phyloP scores from a whole-genome alignment of 768 basidiomycete genomes.

The Boletellus sp. region DNA sequence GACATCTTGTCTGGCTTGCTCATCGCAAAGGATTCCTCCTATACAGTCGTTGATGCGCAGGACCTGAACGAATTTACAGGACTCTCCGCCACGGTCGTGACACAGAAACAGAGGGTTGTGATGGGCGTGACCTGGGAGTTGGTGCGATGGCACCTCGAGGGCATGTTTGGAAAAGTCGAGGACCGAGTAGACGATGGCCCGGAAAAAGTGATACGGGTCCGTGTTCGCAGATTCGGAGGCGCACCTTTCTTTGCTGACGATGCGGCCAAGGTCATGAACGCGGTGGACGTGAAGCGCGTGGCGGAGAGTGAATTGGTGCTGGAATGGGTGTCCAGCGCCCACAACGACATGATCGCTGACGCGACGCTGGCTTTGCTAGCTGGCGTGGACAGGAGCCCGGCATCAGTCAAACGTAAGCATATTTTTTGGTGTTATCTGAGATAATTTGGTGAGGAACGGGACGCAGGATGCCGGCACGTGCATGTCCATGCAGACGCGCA shows the following conservation, averaged over 20 bases:
- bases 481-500: conserved; percentile 62
- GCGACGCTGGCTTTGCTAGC: conserved; percentile 84
- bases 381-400: conserved; percentile 89
- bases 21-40: conserved; percentile 90
- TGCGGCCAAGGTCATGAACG: conserved; percentile 75
- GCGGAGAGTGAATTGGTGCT: conserved; percentile 73
- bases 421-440: not conserved
- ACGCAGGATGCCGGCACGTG: conserved; percentile 51
- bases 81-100: conserved; percentile 75
- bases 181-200: conserved; percentile 64
- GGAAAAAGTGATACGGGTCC: conserved; percentile 61
- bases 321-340: conserved; percentile 90
- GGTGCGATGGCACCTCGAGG: conserved; percentile 94
- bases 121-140: conserved; percentile 86
- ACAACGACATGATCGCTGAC: conserved; percentile 98
- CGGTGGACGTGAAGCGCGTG: conserved; percentile 75
- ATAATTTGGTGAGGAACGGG: not conserved
- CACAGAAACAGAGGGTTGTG: conserved; percentile 77
- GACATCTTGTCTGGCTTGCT: conserved; percentile 79
- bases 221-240: conserved; percentile 18
- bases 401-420: conserved; percentile 83
- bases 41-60: conserved; percentile 85
- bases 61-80: conserved; percentile 90
- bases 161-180: conserved; percentile 83
- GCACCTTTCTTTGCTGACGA: not conserved